Evolutionary conservation across 2,329 filamentous ascomycete genomes (phyloP).

Genomic region (Aspergillus sclerotialis): DNA sequence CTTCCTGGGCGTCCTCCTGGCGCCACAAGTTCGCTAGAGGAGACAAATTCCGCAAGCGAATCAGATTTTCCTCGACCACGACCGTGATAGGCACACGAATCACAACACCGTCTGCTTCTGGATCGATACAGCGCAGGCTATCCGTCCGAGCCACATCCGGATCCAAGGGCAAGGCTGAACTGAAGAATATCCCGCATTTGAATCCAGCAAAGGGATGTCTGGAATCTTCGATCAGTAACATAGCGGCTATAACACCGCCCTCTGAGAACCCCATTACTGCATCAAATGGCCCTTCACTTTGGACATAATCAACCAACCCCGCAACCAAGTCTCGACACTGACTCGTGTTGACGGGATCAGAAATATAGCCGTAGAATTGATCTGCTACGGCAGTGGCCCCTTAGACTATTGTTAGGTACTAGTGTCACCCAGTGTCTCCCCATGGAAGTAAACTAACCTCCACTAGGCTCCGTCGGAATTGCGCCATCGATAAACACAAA

Average conservation of each 20-base stretch:
- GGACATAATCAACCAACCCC: neutral
- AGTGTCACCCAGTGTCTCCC: neutral
- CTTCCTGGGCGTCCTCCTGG: neutral
- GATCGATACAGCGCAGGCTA: neutral
- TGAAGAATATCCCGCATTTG: constrained; percentile 2
- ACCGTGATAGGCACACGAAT: neutral
- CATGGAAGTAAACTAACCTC: neutral
- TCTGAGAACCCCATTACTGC: constrained; percentile 1
- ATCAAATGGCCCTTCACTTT: neutral
- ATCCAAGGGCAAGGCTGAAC: neutral
- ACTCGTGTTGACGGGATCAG: neutral
- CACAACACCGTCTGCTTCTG: neutral
- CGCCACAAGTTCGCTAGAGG: constrained; percentile 1
- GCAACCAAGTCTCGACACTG: neutral
- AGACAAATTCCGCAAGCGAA: constrained; percentile 1
- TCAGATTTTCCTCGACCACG: neutral
- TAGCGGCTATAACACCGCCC: neutral
- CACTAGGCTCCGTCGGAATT: constrained; percentile 1
- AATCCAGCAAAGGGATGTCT: constrained; percentile 1
- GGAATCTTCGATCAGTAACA: constrained; percentile 1
- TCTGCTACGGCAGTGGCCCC: neutral
- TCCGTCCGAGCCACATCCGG: neutral
- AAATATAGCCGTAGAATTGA: neutral
- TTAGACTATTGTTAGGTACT: neutral
- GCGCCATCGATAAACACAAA: constrained; percentile 3